Evolutionary conservation across 495 filamentous ascomycete species (phyloP).

Genomic region (Trichocladium uniseriatum): DNA sequence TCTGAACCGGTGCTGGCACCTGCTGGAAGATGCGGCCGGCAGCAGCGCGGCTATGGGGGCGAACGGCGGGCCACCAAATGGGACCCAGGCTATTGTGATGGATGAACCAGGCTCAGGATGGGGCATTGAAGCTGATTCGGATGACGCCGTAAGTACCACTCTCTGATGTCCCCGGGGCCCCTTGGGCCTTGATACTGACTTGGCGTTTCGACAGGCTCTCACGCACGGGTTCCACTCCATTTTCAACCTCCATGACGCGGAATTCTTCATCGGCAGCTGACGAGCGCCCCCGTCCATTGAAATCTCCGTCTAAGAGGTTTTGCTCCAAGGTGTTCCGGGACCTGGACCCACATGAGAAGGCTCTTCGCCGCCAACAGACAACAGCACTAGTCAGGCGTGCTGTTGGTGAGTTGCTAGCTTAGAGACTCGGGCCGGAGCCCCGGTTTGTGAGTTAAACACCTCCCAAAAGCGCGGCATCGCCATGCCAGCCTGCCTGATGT

Average conservation of each 20-base stretch:
- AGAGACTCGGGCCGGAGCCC: no score
- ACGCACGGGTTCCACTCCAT: slow-evolving; percentile 20
- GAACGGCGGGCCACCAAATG: background rate
- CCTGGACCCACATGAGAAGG: no score
- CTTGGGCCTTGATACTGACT: slow-evolving; percentile 1
- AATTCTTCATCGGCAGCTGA: slow-evolving; percentile 20
- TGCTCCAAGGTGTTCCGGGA: no score
- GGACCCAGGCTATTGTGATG: background rate
- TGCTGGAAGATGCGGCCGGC: slow-evolving; percentile 16
- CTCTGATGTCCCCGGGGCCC: no score
- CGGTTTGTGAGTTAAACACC: no score
- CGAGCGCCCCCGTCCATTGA: background rate
- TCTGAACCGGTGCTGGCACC: slow-evolving; percentile 11
- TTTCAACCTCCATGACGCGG: slow-evolving; percentile 21
- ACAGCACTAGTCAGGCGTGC: no score
- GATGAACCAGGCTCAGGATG: slow-evolving; percentile 1
- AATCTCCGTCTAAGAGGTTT: no score
- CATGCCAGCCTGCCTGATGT: background rate
- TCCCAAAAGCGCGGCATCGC: no score
- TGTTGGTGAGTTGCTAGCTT: no score
- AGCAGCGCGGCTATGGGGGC: background rate
- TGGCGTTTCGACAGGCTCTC: background rate
- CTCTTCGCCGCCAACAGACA: no score
- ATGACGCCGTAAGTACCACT: slow-evolving; percentile 17
- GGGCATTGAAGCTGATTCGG: slow-evolving; percentile 4